Conservation (phyloP, 108 stramenopile species). For the Nitzschia sp. region DNA sequence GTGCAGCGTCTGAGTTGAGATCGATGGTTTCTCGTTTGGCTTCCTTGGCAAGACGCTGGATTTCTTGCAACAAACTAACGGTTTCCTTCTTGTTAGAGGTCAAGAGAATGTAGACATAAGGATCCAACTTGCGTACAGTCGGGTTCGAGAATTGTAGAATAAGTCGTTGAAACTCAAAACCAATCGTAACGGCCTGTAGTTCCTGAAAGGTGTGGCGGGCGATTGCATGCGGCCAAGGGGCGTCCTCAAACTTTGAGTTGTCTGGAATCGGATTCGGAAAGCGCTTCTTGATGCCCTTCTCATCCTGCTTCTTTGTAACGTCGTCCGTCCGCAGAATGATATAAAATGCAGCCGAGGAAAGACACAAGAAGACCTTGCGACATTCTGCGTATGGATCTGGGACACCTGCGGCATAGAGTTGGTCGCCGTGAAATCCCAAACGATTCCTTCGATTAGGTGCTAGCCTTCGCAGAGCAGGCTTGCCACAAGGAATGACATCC, state of each 20-base stretch:
- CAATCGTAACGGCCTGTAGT: slow-evolving; percentile 72
- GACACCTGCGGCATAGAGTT: slow-evolving; percentile 29
- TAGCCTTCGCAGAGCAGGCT: slow-evolving; percentile 57
- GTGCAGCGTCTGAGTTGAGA: neutral
- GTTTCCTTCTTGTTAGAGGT: slow-evolving; percentile 72
- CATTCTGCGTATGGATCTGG: slow-evolving; percentile 57
- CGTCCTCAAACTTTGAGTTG: slow-evolving; percentile 58
- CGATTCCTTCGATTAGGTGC: slow-evolving; percentile 48
- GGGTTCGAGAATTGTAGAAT: slow-evolving; percentile 64
- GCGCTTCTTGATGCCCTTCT: slow-evolving; percentile 39
- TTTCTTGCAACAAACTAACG: slow-evolving; percentile 66
- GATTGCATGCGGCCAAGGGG: slow-evolving; percentile 79
- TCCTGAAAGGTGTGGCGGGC: slow-evolving; percentile 63
- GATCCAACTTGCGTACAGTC: slow-evolving; percentile 36
- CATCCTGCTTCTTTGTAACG: slow-evolving; percentile 30
- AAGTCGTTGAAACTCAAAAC: slow-evolving; percentile 85
- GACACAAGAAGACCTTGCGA: slow-evolving; percentile 67
- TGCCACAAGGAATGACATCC: slow-evolving; percentile 75
- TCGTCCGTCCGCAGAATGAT: slow-evolving; percentile 65
- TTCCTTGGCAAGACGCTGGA: slow-evolving; percentile 57
- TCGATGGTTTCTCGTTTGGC: slow-evolving; percentile 13
- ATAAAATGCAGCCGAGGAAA: slow-evolving; percentile 64
- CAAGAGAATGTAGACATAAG: slow-evolving; percentile 70
- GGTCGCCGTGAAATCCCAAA: slow-evolving; percentile 80
- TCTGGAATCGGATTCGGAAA: slow-evolving; percentile 71